phyloP scores from a whole-genome alignment of 2,329 filamentous ascomycete species.

The Penicillium hesseltinei region DNA sequence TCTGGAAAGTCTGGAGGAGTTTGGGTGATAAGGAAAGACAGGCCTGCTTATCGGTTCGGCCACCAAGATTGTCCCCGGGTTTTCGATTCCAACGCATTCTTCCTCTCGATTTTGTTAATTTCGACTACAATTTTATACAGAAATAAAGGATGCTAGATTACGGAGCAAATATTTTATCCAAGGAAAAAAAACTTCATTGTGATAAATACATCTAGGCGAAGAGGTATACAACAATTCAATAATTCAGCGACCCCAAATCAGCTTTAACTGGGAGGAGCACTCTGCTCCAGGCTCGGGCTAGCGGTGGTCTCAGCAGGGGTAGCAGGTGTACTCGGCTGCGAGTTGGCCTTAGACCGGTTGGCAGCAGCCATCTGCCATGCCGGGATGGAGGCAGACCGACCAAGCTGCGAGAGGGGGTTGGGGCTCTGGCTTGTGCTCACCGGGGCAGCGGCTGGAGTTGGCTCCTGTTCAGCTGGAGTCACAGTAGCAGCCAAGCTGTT shows the following conservation, averaged over 20 bases:
- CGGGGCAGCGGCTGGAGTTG: slow-evolving; percentile 25
- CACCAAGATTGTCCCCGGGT: neutral
- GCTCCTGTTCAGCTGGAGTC: slow-evolving; percentile 28
- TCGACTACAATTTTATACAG: neutral
- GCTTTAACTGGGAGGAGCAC: slow-evolving; percentile 30
- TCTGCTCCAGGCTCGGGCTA: slow-evolving; percentile 28
- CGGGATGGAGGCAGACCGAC: slow-evolving; percentile 66
- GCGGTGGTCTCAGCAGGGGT: slow-evolving; percentile 22
- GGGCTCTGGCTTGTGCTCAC: slow-evolving; percentile 32
- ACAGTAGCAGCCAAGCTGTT: slow-evolving; percentile 32
- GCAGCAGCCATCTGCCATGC: slow-evolving; percentile 76
- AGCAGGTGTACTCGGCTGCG: slow-evolving; percentile 27
- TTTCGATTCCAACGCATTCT: neutral
- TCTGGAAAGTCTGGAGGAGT: neutral
- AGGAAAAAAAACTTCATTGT: slow-evolving; percentile 5
- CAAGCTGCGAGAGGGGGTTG: slow-evolving; percentile 51
- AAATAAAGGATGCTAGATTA: neutral
- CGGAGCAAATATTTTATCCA: neutral
- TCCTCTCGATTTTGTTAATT: neutral
- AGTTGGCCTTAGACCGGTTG: slow-evolving; percentile 47
- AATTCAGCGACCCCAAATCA: slow-evolving; percentile 2
- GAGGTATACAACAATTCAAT: slow-evolving; percentile 20
- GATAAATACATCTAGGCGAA: slow-evolving; percentile 28
- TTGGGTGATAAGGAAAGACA: slow-evolving; percentile 5
- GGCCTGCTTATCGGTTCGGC: slow-evolving; percentile 2